phyloP scores from a whole-genome alignment of 2,329 filamentous ascomycete species.

The Cordyceps javanica region DNA sequence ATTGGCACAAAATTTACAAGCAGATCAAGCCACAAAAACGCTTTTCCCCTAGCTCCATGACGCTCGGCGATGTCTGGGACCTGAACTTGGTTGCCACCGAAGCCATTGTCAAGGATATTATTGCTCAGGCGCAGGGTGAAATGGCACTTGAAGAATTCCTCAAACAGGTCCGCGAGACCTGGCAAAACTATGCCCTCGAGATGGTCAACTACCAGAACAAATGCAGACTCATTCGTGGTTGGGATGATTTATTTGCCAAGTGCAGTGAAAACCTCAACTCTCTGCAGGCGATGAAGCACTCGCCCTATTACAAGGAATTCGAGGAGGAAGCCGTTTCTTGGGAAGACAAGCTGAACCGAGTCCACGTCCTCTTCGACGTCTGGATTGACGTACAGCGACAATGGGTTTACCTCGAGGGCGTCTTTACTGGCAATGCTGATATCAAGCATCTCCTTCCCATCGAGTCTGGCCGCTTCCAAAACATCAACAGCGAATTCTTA shows the following conservation, averaged over 20 bases:
- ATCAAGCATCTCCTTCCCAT: slow-evolving; percentile 97
- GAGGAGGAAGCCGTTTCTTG: slow-evolving; percentile 94
- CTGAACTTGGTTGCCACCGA: slow-evolving; percentile 86
- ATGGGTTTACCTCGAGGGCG: slow-evolving; percentile 98
- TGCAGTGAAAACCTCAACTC: slow-evolving; percentile 98
- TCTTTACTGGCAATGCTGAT: slow-evolving; percentile 97
- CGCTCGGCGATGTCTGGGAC: slow-evolving; percentile 98
- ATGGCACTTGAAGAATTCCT: slow-evolving; percentile 98
- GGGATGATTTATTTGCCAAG: slow-evolving; percentile 97
- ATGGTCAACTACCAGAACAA: slow-evolving; percentile 98
- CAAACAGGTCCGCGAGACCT: slow-evolving; percentile 91
- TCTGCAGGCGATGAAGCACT: slow-evolving; percentile 96
- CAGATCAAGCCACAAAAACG: slow-evolving; percentile 85
- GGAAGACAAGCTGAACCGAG: slow-evolving; percentile 97
- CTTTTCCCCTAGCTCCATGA: slow-evolving; percentile 91
- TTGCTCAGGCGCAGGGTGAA: slow-evolving; percentile 92
- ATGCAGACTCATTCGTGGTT: slow-evolving; percentile 91
- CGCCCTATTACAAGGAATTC: slow-evolving; percentile 98
- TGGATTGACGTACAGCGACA: slow-evolving; percentile 99
- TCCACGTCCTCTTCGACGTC: slow-evolving; percentile 96
- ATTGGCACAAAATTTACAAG: slow-evolving; percentile 99
- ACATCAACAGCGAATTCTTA: slow-evolving; percentile 98
- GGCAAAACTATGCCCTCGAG: slow-evolving; percentile 91
- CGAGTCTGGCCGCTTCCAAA: slow-evolving; percentile 94
- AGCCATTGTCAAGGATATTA: slow-evolving; percentile 82